These are phyloP conservation scores for Thecaphora thlaspeos DNA, from an alignment of 1,284 basidiomycete species.

Conservation along the genomic window DNA sequence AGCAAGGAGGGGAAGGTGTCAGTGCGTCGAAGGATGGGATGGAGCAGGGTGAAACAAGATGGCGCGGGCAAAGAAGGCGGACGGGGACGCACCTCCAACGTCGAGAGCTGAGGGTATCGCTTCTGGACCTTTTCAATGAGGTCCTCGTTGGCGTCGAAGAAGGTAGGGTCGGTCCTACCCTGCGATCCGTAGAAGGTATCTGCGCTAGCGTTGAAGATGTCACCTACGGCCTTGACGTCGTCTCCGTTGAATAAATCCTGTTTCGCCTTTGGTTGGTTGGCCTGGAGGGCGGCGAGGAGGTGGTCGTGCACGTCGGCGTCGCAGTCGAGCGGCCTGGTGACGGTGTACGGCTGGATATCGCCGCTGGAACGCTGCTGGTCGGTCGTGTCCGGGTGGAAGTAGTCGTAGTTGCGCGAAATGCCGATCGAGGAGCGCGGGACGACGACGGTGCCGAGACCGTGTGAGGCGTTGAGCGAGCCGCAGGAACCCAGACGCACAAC, in stretches of 20 bases:
- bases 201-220: slow-evolving; percentile 35
- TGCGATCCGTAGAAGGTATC: slow-evolving; percentile 77
- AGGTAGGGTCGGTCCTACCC: slow-evolving; percentile 71
- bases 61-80: too few relatives aligned
- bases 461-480: slow-evolving; percentile 67
- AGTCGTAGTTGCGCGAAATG: slow-evolving; percentile 74
- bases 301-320: slow-evolving; percentile 63
- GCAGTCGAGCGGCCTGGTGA: slow-evolving; percentile 70
- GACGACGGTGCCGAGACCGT: slow-evolving; percentile 72
- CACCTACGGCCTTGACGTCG: slow-evolving; percentile 24
- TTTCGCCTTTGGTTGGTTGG: slow-evolving; percentile 2
- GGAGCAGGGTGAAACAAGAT: too few relatives aligned
- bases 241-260: slow-evolving; percentile 14
- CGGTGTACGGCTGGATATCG: slow-evolving; percentile 64
- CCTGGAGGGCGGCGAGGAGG: slow-evolving; percentile 37
- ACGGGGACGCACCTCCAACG: slow-evolving; percentile 58
- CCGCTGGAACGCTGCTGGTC: slow-evolving; percentile 21
- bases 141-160: slow-evolving; percentile 71
- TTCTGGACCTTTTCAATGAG: slow-evolving; percentile 66
- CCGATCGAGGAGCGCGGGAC: slow-evolving; percentile 70
- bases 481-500: slow-evolving; percentile 63
- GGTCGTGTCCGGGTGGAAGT: slow-evolving; percentile 52
- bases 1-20: too few relatives aligned
- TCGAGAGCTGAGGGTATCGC: slow-evolving; percentile 53
- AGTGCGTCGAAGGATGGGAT: too few relatives aligned